Percentiles rank a stretch among this genome's conserved stretches.
Evolutionary conservation across 129 eudicot species (phyloP).

Genomic region (Artemisia tridentata): DNA sequence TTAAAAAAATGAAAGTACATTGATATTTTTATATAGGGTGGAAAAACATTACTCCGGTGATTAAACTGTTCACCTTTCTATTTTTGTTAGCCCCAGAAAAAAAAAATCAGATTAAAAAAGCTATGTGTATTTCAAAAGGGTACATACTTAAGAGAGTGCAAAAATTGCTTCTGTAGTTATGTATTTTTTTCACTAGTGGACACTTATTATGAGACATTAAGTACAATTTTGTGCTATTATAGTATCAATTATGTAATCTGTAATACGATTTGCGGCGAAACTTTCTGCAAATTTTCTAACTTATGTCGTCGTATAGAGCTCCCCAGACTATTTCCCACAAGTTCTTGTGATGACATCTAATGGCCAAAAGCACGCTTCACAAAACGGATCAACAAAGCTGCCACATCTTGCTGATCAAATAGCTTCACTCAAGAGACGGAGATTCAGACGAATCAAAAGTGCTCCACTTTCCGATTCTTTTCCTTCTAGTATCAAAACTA

Average conservation of each 20-base stretch:
- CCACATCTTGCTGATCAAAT: slow-evolving; percentile 20
- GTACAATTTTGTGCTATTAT: neutral
- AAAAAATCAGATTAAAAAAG: too few relatives aligned
- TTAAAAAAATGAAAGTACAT: too few relatives aligned
- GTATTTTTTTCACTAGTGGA: too few relatives aligned
- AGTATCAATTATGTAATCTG: neutral
- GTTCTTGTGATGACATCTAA: slow-evolving; percentile 30
- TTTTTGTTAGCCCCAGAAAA: too few relatives aligned
- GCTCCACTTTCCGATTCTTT: slow-evolving; percentile 53
- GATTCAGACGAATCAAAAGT: slow-evolving; percentile 59
- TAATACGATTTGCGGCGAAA: neutral
- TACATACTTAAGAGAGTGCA: too few relatives aligned
- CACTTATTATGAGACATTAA: neutral
- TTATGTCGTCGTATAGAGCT: neutral
- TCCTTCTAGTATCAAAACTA: slow-evolving; percentile 27
- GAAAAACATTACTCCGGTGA: too few relatives aligned
- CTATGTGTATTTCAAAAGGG: too few relatives aligned
- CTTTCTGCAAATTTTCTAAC: neutral
- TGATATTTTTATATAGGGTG: too few relatives aligned
- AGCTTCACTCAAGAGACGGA: slow-evolving; percentile 40
- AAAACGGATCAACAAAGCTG: slow-evolving; percentile 14
- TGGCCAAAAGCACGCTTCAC: slow-evolving; percentile 26
- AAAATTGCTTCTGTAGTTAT: too few relatives aligned
- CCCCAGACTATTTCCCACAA: neutral
- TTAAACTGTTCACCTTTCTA: too few relatives aligned